Evolutionary conservation across 768 basidiomycete species (phyloP).

Genomic region (Galerina marginata): DNA sequence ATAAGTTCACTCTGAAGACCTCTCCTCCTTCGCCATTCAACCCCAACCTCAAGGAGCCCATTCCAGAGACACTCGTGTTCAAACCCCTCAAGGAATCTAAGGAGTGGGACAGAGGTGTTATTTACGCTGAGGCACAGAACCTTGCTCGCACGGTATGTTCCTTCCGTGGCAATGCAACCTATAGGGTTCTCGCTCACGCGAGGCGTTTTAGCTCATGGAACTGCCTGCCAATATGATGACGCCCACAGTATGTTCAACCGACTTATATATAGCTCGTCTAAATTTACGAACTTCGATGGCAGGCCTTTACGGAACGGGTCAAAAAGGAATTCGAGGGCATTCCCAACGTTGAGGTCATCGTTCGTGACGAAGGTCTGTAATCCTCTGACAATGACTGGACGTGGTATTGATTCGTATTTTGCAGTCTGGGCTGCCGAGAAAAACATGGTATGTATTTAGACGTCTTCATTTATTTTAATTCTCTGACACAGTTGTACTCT

Average conservation of each 20-base stretch:
- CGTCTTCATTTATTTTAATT: neutral
- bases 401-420: slow-evolving; percentile 5
- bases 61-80: slow-evolving; percentile 56
- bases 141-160: slow-evolving; percentile 69
- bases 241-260: slow-evolving; percentile 60
- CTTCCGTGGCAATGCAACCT: slow-evolving; percentile 3
- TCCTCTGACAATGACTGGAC: neutral
- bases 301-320: slow-evolving; percentile 77
- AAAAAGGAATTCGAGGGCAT: slow-evolving; percentile 69
- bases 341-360: slow-evolving; percentile 68
- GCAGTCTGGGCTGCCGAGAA: slow-evolving; percentile 83
- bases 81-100: slow-evolving; percentile 50
- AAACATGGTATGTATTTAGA: slow-evolving; percentile 64
- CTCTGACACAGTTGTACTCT: neutral
- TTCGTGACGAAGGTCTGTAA: slow-evolving; percentile 72
- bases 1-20: slow-evolving; percentile 83
- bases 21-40: slow-evolving; percentile 68
- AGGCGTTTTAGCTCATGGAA: slow-evolving; percentile 68
- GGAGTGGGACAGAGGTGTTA: slow-evolving; percentile 75
- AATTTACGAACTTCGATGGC: neutral
- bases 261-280: neutral
- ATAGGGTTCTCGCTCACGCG: neutral
- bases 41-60: slow-evolving; percentile 57
- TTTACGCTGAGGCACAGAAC: slow-evolving; percentile 82
- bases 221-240: slow-evolving; percentile 87